Evolutionary conservation across 768 basidiomycete genomes (phyloP).

Genomic region (Pulveroboletus sp.): DNA sequence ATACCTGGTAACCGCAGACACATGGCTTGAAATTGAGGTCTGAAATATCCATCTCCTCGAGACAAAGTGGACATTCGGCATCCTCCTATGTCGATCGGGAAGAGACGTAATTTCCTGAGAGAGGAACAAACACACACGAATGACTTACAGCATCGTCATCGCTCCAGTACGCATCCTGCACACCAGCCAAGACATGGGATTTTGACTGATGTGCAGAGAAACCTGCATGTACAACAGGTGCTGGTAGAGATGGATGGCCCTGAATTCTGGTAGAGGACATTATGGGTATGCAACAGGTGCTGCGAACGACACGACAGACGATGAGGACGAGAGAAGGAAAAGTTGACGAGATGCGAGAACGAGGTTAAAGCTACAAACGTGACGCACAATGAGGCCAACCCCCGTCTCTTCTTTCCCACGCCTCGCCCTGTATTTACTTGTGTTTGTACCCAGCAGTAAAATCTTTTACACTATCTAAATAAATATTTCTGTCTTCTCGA

Average conservation of each 20-base stretch:
- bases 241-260: conserved; percentile 60
- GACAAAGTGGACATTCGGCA: conserved; percentile 95
- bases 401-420: conserved; percentile 20
- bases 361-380: conserved; percentile 21
- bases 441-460: conserved; percentile 19
- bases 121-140: conserved; percentile 1
- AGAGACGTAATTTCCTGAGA: conserved; percentile 12
- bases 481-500: neutral
- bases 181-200: conserved; percentile 81
- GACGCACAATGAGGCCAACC: conserved; percentile 22
- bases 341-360: conserved; percentile 11
- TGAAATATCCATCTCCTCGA: conserved; percentile 98
- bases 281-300: conserved; percentile 1
- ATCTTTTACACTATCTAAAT: neutral
- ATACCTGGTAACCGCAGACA: conserved; percentile 95
- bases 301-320: conserved; percentile 15
- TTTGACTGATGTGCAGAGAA: conserved; percentile 74
- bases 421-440: conserved; percentile 11
- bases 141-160: conserved; percentile 77
- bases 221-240: conserved; percentile 67
- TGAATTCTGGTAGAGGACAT: conserved; percentile 57
- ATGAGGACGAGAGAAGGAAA: conserved; percentile 10
- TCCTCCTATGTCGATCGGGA: conserved; percentile 67
- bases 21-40: conserved; percentile 99
- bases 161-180: conserved; percentile 96